Evolutionary conservation across 495 filamentous ascomycete genomes (phyloP), one percentile per base, ranked within the genome.

Genomic region (Trypethelium eluteriae): DNA sequence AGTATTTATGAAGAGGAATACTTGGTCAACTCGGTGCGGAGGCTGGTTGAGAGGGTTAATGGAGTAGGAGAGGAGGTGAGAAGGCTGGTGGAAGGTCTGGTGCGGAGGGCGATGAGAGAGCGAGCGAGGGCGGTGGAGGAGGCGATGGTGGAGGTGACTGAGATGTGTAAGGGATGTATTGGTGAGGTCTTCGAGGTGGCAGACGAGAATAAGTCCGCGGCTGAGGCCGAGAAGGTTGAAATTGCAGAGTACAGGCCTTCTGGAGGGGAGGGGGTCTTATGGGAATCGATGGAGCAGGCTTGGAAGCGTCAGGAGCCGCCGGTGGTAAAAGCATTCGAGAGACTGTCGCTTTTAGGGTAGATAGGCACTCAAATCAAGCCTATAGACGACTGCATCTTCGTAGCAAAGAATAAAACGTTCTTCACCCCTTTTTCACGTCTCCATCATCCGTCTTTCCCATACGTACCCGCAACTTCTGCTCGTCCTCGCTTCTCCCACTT

Each of bases 1-100:
- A 96, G 88, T 50, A 88, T 98, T 3, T 98, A 98, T 74, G 94
- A 98, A 72, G 94, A 98, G 75, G 94, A 97, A 76, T 98, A 98
- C 74, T 81, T 98, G 11, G 86, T 96, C 56, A 93, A 90, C 71
- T 91, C 87, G 69, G 86, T 96, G 41, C 81, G 88, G n/a, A 79
- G 94, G 44, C 80, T 98, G 47, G 84, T 96, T 34, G 91, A 96
- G 73, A 81, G 93, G 25, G 84, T 96, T n/a, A 91, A 92, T 73
- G 77, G 78, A 9, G 79, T 87, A 1, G 79, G 83, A 18, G 77
- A 79, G 0, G 94, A 98, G 70, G 83, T 89, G 0, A 81, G 84
- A 73, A 76, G 85, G 39, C 81, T 97, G 11, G 83, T 96, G 0
- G 84, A 89, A 70, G 89, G 86, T 0, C 76, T 96, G 65, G 78